Percentiles rank a stretch among this genome's conserved stretches.
phyloP scores from a whole-genome alignment of 805 yeast genomes.

The Myxozyma geophila region DNA sequence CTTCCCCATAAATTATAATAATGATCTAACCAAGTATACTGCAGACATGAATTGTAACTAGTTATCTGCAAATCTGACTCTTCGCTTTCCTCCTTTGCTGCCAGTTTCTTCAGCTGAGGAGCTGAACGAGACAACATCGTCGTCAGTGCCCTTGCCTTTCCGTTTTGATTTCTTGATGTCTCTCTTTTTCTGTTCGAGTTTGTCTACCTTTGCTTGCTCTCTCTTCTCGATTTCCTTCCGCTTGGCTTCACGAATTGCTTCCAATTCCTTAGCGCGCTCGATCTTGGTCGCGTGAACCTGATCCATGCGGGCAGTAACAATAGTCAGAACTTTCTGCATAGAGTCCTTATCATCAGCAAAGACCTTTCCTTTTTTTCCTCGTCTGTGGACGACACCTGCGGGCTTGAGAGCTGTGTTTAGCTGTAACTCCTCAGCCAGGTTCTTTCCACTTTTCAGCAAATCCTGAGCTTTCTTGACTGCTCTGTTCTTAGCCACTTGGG shows the following conservation, averaged over 20 bases:
- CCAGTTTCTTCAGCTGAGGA: background rate
- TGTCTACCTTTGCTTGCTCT: conserved; percentile 69
- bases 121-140: conserved; percentile 1
- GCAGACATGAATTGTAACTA: background rate
- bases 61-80: conserved; percentile 24
- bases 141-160: conserved; percentile 48
- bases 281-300: conserved; percentile 86
- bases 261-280: conserved; percentile 86
- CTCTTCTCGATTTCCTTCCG: conserved; percentile 84
- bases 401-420: conserved; percentile 85
- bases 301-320: conserved; percentile 63
- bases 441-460: conserved; percentile 30
- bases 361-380: conserved; percentile 71
- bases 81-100: conserved; percentile 15
- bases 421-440: conserved; percentile 34
- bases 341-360: conserved; percentile 62
- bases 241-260: conserved; percentile 85
- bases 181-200: conserved; percentile 73
- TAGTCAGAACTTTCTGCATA: conserved; percentile 64
- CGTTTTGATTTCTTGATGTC: conserved; percentile 73
- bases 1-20: background rate
- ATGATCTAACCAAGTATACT: background rate
- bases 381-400: conserved; percentile 69
- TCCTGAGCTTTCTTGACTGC: conserved; percentile 17
- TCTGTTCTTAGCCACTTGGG: conserved; percentile 21